Conservation (phyloP, 441 rosid species). For the Metrosideros polymorpha region DNA sequence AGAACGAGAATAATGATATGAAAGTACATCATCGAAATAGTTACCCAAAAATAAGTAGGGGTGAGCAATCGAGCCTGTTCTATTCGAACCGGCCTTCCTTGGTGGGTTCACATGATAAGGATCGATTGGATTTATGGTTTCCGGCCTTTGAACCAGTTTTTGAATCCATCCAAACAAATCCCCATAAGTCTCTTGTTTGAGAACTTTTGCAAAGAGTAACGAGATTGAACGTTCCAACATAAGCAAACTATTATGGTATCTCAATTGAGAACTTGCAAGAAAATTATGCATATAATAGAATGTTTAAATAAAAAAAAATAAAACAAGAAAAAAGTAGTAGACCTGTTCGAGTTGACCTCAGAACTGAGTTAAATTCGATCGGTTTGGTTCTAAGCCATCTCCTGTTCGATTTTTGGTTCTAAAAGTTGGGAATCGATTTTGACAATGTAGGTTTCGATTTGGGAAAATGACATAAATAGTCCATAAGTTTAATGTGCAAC, state of each 20-base stretch:
- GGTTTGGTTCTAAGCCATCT: not conserved
- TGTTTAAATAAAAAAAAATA: fast-evolving
- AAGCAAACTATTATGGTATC: fast-evolving
- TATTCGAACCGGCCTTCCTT: too few species aligned
- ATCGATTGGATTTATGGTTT: fast-evolving
- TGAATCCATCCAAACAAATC: fast-evolving
- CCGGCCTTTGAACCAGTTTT: fast-evolving
- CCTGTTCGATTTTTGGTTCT: fast-evolving
- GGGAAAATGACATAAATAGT: too few species aligned
- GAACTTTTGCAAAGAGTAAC: fast-evolving
- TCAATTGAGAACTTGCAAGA: not conserved
- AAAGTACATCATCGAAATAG: too few species aligned
- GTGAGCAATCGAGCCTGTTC: fast-evolving
- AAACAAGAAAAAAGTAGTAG: fast-evolving
- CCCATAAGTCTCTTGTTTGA: fast-evolving
- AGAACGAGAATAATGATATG: too few species aligned
- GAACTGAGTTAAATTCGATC: fast-evolving
- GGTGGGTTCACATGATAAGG: fast-evolving
- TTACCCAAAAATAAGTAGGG: not conserved
- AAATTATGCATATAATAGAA: fast-evolving
- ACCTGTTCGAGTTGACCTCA: fast-evolving
- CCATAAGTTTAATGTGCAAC: too few species aligned
- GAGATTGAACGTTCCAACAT: fast-evolving
- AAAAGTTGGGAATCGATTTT: fast-evolving
- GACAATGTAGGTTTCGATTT: too few species aligned